Base-by-base conservation (phyloP, 2,329 filamentous ascomycete species). In the Sphaerulina populicola region DNA sequence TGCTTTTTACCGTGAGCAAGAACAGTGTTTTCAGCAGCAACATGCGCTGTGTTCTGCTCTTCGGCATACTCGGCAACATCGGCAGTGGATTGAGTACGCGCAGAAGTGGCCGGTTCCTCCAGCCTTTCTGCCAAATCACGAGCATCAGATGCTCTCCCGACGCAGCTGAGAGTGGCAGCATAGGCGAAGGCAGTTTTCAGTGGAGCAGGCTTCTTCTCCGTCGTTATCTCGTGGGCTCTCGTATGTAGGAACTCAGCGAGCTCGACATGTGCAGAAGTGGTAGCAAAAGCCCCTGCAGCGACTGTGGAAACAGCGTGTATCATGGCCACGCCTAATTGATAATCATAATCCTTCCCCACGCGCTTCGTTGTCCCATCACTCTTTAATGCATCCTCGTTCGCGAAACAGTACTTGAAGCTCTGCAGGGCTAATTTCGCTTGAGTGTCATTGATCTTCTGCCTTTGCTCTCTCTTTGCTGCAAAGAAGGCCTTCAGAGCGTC, bases 401-500 rank as follows among this genome's bases (percentile, higher is more conserved):
- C 43, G 6, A 37, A 35, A 48, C 88, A 71, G 64, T 88, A 79
- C 18, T 76, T 69, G 52, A 87, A 77, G 39, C 88, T 80, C 36
- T 74, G 69, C 29, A 76, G 64, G 15, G 78, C 74, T 59, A 81
- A 72, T n/a, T 75, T 68, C 0, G 85, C 83, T 61, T 93, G 84
- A 38, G 82, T 76, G 60, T 80, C 74, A 67, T 87, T 81, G 65
- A 88, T 62, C 46, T 74, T 60, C 55, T 76, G 62, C 58, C 72
- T 62, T 55, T 72, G 69, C 60, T 70, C 60, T 64, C 74, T 74
- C 14, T 62, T 63, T 27, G 44, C 40, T 1, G 71, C 64, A 60
- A 91, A 82, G 57, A 90, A 82, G 8, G 74, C 70, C 49, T 71
- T 74, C 66, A 86, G 83, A 4, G 85, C 86, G 33, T 77, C 72